Conservation (phyloP, 1,139 yeast species). For the Saccharomyces hybrid region DNA sequence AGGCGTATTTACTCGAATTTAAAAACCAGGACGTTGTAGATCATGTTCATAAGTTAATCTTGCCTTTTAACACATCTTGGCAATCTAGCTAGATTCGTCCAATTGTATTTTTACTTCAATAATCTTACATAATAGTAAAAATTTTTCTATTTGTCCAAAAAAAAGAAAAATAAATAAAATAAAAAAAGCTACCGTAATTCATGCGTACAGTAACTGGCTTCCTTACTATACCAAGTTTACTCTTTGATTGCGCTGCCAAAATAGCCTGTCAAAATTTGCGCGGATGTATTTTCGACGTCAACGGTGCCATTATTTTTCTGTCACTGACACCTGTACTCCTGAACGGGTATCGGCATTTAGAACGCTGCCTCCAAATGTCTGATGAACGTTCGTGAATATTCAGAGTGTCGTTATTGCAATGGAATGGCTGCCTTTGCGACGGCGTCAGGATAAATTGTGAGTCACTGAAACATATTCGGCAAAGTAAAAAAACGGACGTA, state of each 20-base stretch:
- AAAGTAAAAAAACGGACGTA: neutral
- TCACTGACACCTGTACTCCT: neutral
- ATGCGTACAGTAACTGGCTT: neutral
- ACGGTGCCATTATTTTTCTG: neutral
- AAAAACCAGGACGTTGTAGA: slow-evolving; percentile 19
- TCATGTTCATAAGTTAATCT: slow-evolving; percentile 26
- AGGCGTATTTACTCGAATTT: slow-evolving; percentile 24
- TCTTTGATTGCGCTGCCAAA: neutral
- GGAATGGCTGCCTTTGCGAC: neutral
- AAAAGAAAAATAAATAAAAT: neutral
- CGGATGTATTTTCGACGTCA: neutral
- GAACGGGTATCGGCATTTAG: neutral
- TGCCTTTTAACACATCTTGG: slow-evolving; percentile 32
- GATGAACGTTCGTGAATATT: neutral
- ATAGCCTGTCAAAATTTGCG: neutral
- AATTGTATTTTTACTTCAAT: neutral
- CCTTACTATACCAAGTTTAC: neutral
- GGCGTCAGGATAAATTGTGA: neutral
- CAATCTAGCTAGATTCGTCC: neutral
- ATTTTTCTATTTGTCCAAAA: neutral
- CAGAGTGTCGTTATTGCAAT: neutral
- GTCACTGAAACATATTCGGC: neutral
- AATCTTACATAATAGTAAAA: neutral
- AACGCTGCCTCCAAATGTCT: neutral
- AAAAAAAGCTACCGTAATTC: too few species aligned